Conservation (phyloP, 1,284 basidiomycete genomes). For the Apiotrichum gracile region DNA sequence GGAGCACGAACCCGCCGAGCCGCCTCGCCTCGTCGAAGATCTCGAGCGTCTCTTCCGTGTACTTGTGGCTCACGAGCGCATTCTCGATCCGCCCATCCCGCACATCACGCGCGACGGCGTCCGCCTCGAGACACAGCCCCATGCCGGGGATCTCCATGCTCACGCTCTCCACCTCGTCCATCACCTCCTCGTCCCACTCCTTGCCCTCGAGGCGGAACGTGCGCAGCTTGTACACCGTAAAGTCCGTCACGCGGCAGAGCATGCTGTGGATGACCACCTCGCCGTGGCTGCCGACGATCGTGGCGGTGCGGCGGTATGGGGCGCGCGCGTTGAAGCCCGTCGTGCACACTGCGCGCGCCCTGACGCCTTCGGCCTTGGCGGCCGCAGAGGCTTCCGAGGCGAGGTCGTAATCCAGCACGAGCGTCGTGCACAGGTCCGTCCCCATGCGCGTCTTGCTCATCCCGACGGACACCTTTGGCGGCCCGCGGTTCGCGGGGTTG, state of each 20-base stretch:
- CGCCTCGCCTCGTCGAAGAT: constrained; percentile 44
- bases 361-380: too few species aligned
- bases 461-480: constrained; percentile 30
- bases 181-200: background rate
- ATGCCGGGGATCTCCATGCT: constrained; percentile 30
- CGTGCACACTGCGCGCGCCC: constrained; percentile 19
- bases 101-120: constrained; percentile 45
- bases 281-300: constrained; percentile 9
- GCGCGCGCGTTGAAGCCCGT: constrained; percentile 3
- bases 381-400: too few species aligned
- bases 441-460: constrained; percentile 41
- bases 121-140: constrained; percentile 46
- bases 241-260: constrained; percentile 5
- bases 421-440: constrained; percentile 40
- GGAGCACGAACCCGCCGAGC: constrained; percentile 40
- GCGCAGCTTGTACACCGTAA: constrained; percentile 1
- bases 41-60: constrained; percentile 42
- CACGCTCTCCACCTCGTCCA: constrained; percentile 21
- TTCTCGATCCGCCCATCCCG: constrained; percentile 36
- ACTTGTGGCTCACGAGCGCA: constrained; percentile 34
- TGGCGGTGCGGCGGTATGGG: constrained; percentile 2
- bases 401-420: constrained; percentile 35
- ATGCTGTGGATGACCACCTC: constrained; percentile 7
- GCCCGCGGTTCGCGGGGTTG: constrained; percentile 33
- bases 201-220: background rate